Percentiles rank a stretch among this genome's conserved stretches.
Conservation (phyloP, 2,329 filamentous ascomycete species). For the Diaporthe vexans region DNA sequence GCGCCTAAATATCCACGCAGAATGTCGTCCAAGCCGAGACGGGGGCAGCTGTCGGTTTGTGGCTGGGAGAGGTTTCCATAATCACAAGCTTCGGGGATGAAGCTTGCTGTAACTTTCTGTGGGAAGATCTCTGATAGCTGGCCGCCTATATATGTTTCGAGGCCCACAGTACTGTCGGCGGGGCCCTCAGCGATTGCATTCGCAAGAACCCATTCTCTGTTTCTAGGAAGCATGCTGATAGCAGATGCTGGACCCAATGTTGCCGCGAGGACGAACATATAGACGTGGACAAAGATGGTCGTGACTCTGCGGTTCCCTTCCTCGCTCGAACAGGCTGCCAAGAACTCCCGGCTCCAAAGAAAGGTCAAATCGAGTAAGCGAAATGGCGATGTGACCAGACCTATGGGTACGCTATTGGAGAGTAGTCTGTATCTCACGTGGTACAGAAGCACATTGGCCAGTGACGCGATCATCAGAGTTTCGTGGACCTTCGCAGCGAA, state of each 20-base stretch:
- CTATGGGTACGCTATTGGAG: neutral
- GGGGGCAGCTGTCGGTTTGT: neutral
- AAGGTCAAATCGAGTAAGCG: neutral
- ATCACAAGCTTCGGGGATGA: neutral
- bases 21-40: neutral
- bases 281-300: neutral
- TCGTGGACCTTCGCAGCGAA: neutral
- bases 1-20: neutral
- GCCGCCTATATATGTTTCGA: neutral
- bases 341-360: conserved; percentile 6
- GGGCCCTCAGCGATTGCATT: neutral
- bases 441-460: neutral
- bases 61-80: neutral
- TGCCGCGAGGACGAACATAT: neutral
- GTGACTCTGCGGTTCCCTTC: no score
- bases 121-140: neutral
- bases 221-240: conserved; percentile 1
- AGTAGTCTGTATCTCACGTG: neutral
- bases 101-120: neutral
- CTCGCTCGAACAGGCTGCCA: neutral
- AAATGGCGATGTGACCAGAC: neutral
- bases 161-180: neutral
- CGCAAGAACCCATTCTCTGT: neutral
- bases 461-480: neutral
- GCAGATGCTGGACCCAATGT: neutral